Base-by-base conservation (phyloP, 202 grass and related monocot species). In the Digitaria exilis region DNA sequence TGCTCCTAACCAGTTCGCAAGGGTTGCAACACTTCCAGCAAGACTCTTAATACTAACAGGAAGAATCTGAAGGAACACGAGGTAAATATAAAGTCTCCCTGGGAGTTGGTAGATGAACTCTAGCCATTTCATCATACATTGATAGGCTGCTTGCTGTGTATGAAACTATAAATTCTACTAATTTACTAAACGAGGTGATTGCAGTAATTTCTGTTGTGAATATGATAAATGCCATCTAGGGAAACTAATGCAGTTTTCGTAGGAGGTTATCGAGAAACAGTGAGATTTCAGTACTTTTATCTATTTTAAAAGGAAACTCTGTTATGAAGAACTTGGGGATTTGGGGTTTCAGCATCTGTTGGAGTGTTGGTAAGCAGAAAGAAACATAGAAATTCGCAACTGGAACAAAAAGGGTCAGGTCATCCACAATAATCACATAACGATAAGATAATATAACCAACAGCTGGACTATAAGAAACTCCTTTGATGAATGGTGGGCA, bases 11-110 rank as follows among this genome's bases (percentile, higher is more conserved):
- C 89, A 94, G 70, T 92, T 92, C 0, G 85, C 79, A 55, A 94
- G 85, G 58, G 92, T 90, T 5, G 89, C 92, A 12, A 88, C 87
- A 76, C 89, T 94, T 90, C 92, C 89, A 58, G 87, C 92, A 84
- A 92, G 84, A 24, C 87, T 89, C 89, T 94, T 94, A 63, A 94
- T 94, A 65, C 86, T 91, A n/a, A 88, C 87, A 31, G 92, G 92
- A 81, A 94, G 92, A 85, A 92, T 92, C 89, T 90, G 89, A 69
- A 73, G 14, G 30, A 17, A 83, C 3, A 35, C 8, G 65, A 41
- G 6, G 58, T 34, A 68, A 44, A 65, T 44, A 65, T 0, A 41
- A 75, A 75, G 59, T 74, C 52, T 16, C 18, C 14, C 41, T 4
- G 15, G 12, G 67, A 78, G 5, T 70, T 70, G 35, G 54, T 19